Percentiles rank a stretch among this genome's conserved stretches.
Conservation (phyloP, 2,329 filamentous ascomycete species). For the Fulvia fulva region DNA sequence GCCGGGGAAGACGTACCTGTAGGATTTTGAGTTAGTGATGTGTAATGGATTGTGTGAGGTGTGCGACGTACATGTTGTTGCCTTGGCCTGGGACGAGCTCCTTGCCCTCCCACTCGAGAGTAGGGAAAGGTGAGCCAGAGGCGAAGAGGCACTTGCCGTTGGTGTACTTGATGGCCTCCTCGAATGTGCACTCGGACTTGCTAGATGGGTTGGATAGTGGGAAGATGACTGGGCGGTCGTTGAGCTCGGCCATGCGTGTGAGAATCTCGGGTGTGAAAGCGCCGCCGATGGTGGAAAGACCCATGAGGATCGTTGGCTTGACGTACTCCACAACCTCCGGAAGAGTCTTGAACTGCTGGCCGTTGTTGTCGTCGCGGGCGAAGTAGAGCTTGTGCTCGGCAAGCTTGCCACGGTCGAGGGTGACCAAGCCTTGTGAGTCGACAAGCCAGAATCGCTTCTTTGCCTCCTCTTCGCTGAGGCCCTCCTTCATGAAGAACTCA, state of each 20-base stretch:
- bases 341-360: slow-evolving; percentile 68
- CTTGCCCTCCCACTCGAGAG: slow-evolving; percentile 50
- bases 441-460: slow-evolving; percentile 94
- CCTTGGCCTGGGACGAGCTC: slow-evolving; percentile 56
- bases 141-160: slow-evolving; percentile 86
- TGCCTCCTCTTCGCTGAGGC: slow-evolving; percentile 81
- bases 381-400: slow-evolving; percentile 78
- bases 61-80: slow-evolving; percentile 59
- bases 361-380: slow-evolving; percentile 61
- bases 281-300: slow-evolving; percentile 88
- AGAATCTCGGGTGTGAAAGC: slow-evolving; percentile 89
- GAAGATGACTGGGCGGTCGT: slow-evolving; percentile 73
- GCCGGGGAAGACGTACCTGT: slow-evolving; percentile 84
- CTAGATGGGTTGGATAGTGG: slow-evolving; percentile 92
- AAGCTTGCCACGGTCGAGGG: slow-evolving; percentile 85
- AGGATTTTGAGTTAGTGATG: too few species aligned
- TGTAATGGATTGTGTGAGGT: too few species aligned
- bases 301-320: slow-evolving; percentile 89
- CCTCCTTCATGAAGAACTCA: slow-evolving; percentile 91
- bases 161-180: slow-evolving; percentile 86
- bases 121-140: slow-evolving; percentile 86
- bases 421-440: slow-evolving; percentile 86
- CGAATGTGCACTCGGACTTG: slow-evolving; percentile 97
- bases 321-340: slow-evolving; percentile 92
- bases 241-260: slow-evolving; percentile 54